A percentile compares a stretch with the other conserved stretches of the same genome.
Evolutionary conservation across 2,329 filamentous ascomycete species (phyloP).

Genomic region (Trichoderma citrinoviride): DNA sequence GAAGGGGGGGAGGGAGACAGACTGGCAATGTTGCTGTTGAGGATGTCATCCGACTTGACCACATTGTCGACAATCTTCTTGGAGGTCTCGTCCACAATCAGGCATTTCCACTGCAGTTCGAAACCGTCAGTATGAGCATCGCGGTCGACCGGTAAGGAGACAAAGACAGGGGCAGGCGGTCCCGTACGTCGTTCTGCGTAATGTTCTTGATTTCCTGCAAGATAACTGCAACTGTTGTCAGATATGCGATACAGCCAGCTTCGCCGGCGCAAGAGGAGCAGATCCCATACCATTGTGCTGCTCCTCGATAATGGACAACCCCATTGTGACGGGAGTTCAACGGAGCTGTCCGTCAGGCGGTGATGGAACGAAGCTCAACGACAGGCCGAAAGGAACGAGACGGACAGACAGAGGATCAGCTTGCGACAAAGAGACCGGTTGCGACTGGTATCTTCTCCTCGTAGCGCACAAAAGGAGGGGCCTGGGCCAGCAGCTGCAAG

Average conservation of each 20-base stretch:
- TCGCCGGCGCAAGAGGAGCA: background rate
- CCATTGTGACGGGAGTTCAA: conserved; percentile 59
- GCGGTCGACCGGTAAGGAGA: conserved; percentile 15
- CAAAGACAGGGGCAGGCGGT: conserved; percentile 8
- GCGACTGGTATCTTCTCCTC: background rate
- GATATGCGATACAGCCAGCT: background rate
- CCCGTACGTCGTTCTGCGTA: conserved; percentile 73
- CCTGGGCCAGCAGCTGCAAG: background rate
- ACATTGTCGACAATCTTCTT: conserved; percentile 87
- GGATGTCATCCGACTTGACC: conserved; percentile 91
- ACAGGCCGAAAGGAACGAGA: background rate
- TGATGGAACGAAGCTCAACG: background rate
- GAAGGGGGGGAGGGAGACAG: conserved; percentile 41
- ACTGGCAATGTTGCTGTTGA: conserved; percentile 97
- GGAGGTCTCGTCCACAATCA: conserved; percentile 82
- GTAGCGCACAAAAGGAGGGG: background rate
- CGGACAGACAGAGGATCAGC: background rate
- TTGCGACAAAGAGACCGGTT: background rate
- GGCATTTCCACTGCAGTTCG: conserved; percentile 80
- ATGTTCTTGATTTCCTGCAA: conserved; percentile 64
- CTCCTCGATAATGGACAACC: conserved; percentile 77
- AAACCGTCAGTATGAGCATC: conserved; percentile 13
- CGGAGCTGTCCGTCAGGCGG: conserved; percentile 20
- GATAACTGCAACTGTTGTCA: conserved; percentile 34
- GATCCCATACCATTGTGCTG: conserved; percentile 56